Percentiles rank a stretch among this genome's conserved stretches.
Conservation (phyloP, 2,329 filamentous ascomycete genomes). For the Kalaharituber pfeilii region DNA sequence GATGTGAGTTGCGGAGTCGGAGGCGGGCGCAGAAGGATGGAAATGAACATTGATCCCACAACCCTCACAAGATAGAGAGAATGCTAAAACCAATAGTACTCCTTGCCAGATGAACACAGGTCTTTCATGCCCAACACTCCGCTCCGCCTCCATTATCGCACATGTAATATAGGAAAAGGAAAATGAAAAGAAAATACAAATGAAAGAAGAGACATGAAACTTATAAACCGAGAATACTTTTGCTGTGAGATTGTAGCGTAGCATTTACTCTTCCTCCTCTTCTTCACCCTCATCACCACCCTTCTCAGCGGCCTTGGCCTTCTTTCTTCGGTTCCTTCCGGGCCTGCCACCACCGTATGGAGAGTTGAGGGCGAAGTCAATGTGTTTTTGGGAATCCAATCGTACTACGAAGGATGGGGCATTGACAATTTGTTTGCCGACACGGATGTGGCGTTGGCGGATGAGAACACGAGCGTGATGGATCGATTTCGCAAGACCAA, state of each 20-base stretch:
- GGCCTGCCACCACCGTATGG: constrained; percentile 94
- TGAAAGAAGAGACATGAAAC: not conserved
- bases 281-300: constrained; percentile 64
- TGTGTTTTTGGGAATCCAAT: constrained; percentile 99
- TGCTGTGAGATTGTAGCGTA: not conserved
- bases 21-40: too few relatives aligned
- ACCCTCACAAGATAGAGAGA: too few relatives aligned
- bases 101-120: not conserved
- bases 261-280: constrained; percentile 32
- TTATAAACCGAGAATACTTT: not conserved
- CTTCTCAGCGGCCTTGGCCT: constrained; percentile 89
- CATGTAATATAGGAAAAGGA: not conserved
- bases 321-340: constrained; percentile 98
- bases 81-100: too few relatives aligned
- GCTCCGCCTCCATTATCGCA: not conserved
- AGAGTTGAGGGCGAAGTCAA: constrained; percentile 94
- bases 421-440: constrained; percentile 99
- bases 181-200: not conserved
- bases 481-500: constrained; percentile 98
- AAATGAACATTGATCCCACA: too few relatives aligned
- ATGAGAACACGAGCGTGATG: constrained; percentile 99
- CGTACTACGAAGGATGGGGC: constrained; percentile 98
- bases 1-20: too few relatives aligned
- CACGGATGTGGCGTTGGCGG: constrained; percentile 98
- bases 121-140: not conserved